phyloP scores from a whole-genome alignment of 2,329 filamentous ascomycete genomes.

The Chrysoporthe cubensis region DNA sequence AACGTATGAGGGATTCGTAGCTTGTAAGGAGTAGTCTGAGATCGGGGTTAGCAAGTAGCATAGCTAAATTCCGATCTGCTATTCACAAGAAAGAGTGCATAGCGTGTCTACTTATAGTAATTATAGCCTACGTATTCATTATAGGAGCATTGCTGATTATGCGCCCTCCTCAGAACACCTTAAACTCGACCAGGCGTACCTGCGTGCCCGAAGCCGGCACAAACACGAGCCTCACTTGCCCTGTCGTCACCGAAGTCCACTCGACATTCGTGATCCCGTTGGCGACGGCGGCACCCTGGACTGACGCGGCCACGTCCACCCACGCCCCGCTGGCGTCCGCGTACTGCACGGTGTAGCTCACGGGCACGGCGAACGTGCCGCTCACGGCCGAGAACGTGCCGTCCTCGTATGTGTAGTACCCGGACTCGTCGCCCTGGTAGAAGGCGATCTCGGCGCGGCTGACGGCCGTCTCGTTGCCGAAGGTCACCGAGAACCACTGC shows the following conservation, averaged over 20 bases:
- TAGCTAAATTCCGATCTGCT: no score
- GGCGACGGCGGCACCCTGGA: conserved; percentile 33
- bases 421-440: conserved; percentile 35
- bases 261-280: conserved; percentile 42
- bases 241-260: conserved; percentile 36
- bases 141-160: not conserved
- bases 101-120: not conserved
- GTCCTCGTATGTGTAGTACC: conserved; percentile 29
- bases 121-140: conserved; percentile 15
- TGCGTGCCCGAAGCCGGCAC: conserved; percentile 37
- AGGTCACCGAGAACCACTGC: conserved; percentile 44
- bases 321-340: conserved; percentile 31
- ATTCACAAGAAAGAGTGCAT: no score
- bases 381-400: conserved; percentile 19
- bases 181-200: conserved; percentile 44
- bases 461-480: conserved; percentile 36
- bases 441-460: conserved; percentile 43
- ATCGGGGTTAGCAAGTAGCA: no score
- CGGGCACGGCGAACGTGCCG: conserved; percentile 35
- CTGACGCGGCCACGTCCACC: conserved; percentile 35
- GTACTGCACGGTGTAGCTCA: conserved; percentile 37
- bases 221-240: conserved; percentile 39
- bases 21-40: no score
- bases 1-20: no score
- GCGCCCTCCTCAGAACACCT: conserved; percentile 34